phyloP scores from a whole-genome alignment of 306 rosid species.

The Leucaena leucocephala region DNA sequence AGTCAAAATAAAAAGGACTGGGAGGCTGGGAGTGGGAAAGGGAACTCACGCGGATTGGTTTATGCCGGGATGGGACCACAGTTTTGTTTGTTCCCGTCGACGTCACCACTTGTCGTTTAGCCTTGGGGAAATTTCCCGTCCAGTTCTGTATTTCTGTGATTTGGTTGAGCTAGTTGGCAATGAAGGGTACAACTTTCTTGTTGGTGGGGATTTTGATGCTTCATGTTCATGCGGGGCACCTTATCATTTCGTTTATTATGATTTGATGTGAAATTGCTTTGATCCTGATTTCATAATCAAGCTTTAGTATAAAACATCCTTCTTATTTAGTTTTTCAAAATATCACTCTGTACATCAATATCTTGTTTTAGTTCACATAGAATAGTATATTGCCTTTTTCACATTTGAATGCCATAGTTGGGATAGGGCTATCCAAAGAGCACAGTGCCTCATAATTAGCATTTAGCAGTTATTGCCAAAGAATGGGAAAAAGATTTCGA shows the following conservation, averaged over 20 bases:
- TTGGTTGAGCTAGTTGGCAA: conserved; percentile 15
- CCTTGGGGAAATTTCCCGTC: neutral
- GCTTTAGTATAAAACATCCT: neutral
- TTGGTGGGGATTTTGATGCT: neutral
- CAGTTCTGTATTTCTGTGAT: neutral
- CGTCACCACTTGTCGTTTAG: conserved; percentile 41
- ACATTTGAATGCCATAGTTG: conserved; percentile 35
- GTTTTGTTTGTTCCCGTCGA: conserved; percentile 17
- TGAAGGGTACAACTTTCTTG: neutral
- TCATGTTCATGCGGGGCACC: neutral
- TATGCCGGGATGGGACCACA: conserved; percentile 19
- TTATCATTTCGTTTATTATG: neutral
- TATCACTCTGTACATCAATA: neutral
- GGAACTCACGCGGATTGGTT: conserved; percentile 43
- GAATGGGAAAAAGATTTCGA: neutral
- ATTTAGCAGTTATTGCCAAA: neutral
- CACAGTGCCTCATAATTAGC: neutral
- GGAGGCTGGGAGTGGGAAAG: neutral
- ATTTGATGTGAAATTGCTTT: neutral
- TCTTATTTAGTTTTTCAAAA: neutral
- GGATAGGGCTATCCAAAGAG: conserved; percentile 46
- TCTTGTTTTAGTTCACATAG: neutral
- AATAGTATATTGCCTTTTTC: neutral
- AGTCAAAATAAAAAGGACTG: conserved; percentile 29
- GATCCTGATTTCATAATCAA: neutral